Evolutionary conservation across 1,284 basidiomycete species (phyloP), one percentile per base, ranked within the genome.

Genomic region (Exobasidium cylindrosporum): DNA sequence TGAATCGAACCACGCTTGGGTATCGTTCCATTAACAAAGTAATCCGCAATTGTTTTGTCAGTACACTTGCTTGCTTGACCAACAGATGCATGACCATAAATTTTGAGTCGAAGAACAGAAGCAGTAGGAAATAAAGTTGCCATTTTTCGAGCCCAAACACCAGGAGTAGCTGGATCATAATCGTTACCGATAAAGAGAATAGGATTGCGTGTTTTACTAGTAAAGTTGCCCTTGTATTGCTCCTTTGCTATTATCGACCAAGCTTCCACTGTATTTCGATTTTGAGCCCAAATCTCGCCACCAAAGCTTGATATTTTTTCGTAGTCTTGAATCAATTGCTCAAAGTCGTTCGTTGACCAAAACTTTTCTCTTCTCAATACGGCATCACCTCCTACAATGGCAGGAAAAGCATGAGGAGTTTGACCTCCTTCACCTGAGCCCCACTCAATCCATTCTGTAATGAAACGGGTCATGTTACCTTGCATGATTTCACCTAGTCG

Each of bases 161-260:
- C 61, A 11, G 70, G 68, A 13, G 70, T 72, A 32, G 68, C 70
- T n/a, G 70, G 70, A 35, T 72, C 70, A 40, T 59, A 70, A 43
- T 70, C 66, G 58, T 72, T 72, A 44, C 68, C 66, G 21, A 69
- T 62, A 17, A 54, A 55, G 28, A 72, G 66, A 28, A 72, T 31
- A 10, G 70, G 70, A 53, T 58, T 67, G 7, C 68, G 62, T 11
- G 70, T 68, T 40, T 60, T 64, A 64, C 52, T 63, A 44, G 63
- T 58, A 31, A 72, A 72, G 26, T 65, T 30, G 49, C 70, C 70
- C 7, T 44, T 57, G 55, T 66, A 62, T 14, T 61, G 64, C 40
- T 72, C 68, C 13, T 31, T 57, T 31, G 4, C 50, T 24, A 28
- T 21, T 54, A 62, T 66, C 30, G 64, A 62, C 11, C 70, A 66